Evolutionary conservation across 2,329 filamentous ascomycete genomes (phyloP).

Genomic region (Fusarium compactum): DNA sequence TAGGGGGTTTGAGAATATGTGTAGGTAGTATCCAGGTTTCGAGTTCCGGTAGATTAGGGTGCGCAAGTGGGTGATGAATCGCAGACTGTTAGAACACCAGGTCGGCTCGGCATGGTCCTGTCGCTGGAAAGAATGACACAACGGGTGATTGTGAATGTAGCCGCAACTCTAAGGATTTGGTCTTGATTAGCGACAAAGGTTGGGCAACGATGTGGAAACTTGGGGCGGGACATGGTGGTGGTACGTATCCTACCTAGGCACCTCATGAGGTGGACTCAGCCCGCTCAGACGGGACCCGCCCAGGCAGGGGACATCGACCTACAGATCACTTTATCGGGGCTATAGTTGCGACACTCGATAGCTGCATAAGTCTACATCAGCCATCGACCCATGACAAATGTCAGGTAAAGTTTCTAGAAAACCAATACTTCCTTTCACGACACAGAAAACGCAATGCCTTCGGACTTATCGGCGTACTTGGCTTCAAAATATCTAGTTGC

Average conservation of each 20-base stretch:
- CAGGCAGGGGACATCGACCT: slow-evolving; percentile 12
- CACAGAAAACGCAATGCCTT: slow-evolving; percentile 58
- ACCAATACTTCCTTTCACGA: background rate
- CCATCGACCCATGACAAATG: slow-evolving; percentile 19
- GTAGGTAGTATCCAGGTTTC: slow-evolving; percentile 14
- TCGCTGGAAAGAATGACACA: slow-evolving; percentile 14
- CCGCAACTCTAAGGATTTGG: slow-evolving; percentile 22
- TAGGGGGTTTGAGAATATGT: slow-evolving; percentile 6
- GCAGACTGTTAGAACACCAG: slow-evolving; percentile 37
- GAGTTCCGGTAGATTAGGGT: slow-evolving; percentile 43
- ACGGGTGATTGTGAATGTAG: slow-evolving; percentile 20
- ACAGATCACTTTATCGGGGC: slow-evolving; percentile 28
- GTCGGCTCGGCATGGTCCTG: slow-evolving; percentile 50
- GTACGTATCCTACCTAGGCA: slow-evolving; percentile 44
- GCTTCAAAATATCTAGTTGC: slow-evolving; percentile 87
- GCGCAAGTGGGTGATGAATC: slow-evolving; percentile 39
- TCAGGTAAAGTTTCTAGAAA: background rate
- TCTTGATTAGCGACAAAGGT: slow-evolving; percentile 34
- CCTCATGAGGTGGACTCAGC: slow-evolving; percentile 25
- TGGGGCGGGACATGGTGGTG: slow-evolving; percentile 31
- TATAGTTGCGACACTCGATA: slow-evolving; percentile 35
- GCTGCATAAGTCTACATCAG: slow-evolving; percentile 40
- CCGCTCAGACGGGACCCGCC: background rate
- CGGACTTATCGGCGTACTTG: slow-evolving; percentile 83
- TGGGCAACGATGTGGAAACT: slow-evolving; percentile 45